Evolutionary conservation across 164 flowering plant genomes (phyloP).

Genomic region (Saururus chinensis): DNA sequence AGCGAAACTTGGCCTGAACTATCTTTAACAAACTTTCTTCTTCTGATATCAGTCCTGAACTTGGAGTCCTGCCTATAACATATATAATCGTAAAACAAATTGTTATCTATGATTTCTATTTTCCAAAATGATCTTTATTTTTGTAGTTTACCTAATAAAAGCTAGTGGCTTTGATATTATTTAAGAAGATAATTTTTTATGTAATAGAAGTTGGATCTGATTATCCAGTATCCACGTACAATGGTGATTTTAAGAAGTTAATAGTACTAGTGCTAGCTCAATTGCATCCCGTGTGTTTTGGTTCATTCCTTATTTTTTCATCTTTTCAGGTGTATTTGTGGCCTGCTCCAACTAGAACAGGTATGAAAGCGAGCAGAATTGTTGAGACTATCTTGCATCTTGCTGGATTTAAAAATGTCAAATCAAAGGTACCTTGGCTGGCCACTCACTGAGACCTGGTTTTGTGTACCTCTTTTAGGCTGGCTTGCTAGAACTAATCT

Average conservation of each 20-base stretch:
- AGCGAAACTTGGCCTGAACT: neutral
- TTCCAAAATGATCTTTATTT: no score
- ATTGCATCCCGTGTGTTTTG: neutral
- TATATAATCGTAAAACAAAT: no score
- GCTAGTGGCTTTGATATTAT: no score
- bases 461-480: neutral
- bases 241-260: neutral
- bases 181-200: no score
- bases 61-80: neutral
- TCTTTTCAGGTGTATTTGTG: conserved; percentile 68
- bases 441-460: neutral
- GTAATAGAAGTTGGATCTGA: no score
- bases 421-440: conserved; percentile 62
- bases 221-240: no score
- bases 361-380: conserved; percentile 76
- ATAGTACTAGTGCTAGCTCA: neutral
- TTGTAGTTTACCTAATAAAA: no score
- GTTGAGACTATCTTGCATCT: conserved; percentile 59
- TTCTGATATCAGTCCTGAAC: neutral
- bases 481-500: neutral
- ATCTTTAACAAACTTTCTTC: neutral
- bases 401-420: conserved; percentile 85
- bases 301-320: neutral
- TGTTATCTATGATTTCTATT: no score
- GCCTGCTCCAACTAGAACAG: conserved; percentile 79